Percentiles rank a stretch among this genome's conserved stretches.
These are phyloP conservation scores for Cordyceps pruinosa DNA, from an alignment of 2,329 filamentous ascomycete species.

Conservation along the genomic window DNA sequence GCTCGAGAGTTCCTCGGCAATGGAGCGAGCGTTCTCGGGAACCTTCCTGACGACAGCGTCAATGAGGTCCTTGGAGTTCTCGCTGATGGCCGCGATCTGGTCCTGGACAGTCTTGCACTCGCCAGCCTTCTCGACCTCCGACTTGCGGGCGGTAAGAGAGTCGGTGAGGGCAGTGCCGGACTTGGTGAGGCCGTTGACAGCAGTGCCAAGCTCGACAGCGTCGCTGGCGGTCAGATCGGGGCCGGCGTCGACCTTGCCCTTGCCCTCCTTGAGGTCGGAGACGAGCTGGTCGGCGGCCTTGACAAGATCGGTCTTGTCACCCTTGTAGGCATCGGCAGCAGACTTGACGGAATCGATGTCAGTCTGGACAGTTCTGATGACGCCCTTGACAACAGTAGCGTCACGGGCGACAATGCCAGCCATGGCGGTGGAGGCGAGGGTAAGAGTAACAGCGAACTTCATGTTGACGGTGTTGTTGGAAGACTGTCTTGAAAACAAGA, in stretches of 20 bases:
- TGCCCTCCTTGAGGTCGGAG: conserved; percentile 11
- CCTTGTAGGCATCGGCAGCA: conserved; percentile 10
- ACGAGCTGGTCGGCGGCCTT: conserved; percentile 9
- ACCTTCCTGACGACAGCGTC: conserved; percentile 21
- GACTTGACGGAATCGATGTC: conserved; percentile 7
- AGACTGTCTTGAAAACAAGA: neutral
- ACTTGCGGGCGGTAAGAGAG: conserved; percentile 17
- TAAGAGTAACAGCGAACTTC: conserved; percentile 10
- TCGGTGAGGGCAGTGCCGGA: conserved; percentile 31
- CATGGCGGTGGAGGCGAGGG: conserved; percentile 6
- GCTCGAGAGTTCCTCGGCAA: conserved; percentile 19
- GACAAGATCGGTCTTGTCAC: conserved; percentile 13
- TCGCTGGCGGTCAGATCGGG: neutral
- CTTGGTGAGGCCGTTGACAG: neutral
- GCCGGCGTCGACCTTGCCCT: conserved; percentile 2
- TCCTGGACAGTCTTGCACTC: conserved; percentile 21
- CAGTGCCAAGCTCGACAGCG: neutral
- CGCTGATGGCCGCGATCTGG: conserved; percentile 17
- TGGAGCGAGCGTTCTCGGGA: conserved; percentile 18
- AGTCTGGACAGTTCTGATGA: neutral
- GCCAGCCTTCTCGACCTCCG: conserved; percentile 20
- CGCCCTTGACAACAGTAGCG: neutral
- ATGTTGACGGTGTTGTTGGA: conserved; percentile 12
- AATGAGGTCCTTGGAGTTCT: conserved; percentile 20
- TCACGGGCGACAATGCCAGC: conserved; percentile 9